These are phyloP conservation scores for Coelastrella sp. DNA, from an alignment of 139 green algal genomes.

Conservation along the genomic window DNA sequence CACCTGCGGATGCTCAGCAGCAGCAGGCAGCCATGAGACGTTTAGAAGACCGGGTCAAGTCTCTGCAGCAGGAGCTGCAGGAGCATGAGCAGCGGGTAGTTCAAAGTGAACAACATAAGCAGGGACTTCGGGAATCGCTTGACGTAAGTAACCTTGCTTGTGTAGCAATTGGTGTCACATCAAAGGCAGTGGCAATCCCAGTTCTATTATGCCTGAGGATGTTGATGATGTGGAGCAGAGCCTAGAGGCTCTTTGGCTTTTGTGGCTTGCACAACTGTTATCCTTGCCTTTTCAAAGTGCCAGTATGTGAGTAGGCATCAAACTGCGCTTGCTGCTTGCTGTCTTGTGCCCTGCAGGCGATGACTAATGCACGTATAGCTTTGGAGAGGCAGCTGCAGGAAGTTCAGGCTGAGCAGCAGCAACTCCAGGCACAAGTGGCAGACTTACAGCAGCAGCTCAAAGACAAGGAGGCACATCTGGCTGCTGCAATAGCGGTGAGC, in stretches of 20 bases:
- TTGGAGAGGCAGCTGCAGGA: slow-evolving; percentile 30
- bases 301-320: too few species aligned
- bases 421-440: slow-evolving; percentile 19
- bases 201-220: too few species aligned
- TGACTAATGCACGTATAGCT: neutral
- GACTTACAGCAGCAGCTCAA: slow-evolving; percentile 18
- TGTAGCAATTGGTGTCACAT: too few species aligned
- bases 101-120: neutral
- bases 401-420: neutral
- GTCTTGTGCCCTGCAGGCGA: slow-evolving; percentile 7
- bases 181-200: too few species aligned
- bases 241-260: too few species aligned
- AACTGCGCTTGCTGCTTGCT: neutral
- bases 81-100: neutral
- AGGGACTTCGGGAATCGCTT: neutral
- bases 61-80: neutral
- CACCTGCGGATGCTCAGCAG: neutral
- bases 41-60: neutral
- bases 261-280: too few species aligned
- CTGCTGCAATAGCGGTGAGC: neutral
- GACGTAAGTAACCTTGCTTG: neutral
- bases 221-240: too few species aligned
- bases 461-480: neutral
- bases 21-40: neutral
- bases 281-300: too few species aligned